Base-by-base conservation (phyloP, 345 rosid species). In the Moringa oleifera region DNA sequence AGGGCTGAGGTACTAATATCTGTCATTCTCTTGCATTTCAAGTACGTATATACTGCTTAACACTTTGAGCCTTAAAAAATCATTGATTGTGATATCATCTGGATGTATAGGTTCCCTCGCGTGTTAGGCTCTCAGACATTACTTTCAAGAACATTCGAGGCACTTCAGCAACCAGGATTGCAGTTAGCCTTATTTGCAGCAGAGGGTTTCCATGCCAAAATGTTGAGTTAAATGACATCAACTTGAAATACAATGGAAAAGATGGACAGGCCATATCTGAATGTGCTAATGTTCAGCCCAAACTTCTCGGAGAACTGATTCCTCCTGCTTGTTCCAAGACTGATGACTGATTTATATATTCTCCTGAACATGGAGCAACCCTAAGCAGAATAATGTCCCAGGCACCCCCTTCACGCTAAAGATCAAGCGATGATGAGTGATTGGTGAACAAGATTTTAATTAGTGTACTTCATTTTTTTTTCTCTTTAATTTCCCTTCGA, bases 161-260 rank as follows among this genome's bases (percentile, higher is more conserved):
- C 49, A 84, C 83, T 18, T 73, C 94, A 0, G 53, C 76, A 2
- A 71, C 83, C 53, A 62, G 49, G 18, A 56, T 71, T 4, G 84
- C 78, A 0, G 80, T 79, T 62, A 84, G 63, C 70, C 62, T 86
- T 16, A 18, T 53, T 2, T 86, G 89, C 59, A 86, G 93, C 76
- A 70, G 25, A 13, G 77, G 80, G 0, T 25, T 68, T 15, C 84
- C 86, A 0, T 82, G 82, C 62, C 28, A 75, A 64, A 63, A 68
- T n/a, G 81, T 83, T 0, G 72, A 73, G 60, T 24, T 81, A 18
- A 59, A 72, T 18, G 67, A 81, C 67, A 71, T 85, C 16, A 46
- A 79, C 41, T 45, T 83, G 25, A 62, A 16, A 19, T 81, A 81
- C 72, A 49, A 0, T 0, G 83, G 84, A 50, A 68, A 55, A 21